phyloP scores from a whole-genome alignment of 106 monocot genomes.

The Acorus calamus region DNA sequence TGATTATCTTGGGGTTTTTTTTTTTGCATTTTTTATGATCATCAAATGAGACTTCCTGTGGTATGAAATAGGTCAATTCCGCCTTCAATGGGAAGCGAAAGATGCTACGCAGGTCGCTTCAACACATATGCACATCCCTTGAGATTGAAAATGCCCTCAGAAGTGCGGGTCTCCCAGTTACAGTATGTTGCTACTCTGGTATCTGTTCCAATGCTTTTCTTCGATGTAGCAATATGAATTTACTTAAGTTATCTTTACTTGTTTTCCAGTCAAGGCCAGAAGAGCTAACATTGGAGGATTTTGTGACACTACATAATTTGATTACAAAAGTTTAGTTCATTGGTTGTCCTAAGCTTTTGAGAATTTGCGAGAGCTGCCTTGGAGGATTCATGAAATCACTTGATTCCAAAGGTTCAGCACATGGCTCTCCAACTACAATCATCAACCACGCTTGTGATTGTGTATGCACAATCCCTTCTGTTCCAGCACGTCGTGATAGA shows the following conservation, averaged over 20 bases:
- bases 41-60: background rate
- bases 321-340: slow-evolving; percentile 21
- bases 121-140: slow-evolving; percentile 48
- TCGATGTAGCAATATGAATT: background rate
- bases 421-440: too few relatives aligned
- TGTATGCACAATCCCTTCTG: too few relatives aligned
- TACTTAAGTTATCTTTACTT: background rate
- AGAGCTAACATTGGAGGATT: slow-evolving; percentile 78
- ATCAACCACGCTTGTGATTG: too few relatives aligned
- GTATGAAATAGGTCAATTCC: slow-evolving; percentile 45
- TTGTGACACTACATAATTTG: slow-evolving; percentile 70
- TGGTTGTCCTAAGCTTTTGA: too few relatives aligned
- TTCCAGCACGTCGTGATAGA: too few relatives aligned
- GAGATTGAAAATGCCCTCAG: slow-evolving; percentile 71
- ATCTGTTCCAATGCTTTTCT: background rate
- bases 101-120: slow-evolving; percentile 78
- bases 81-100: slow-evolving; percentile 91
- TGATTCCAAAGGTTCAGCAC: too few relatives aligned
- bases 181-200: slow-evolving; percentile 35
- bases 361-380: too few relatives aligned
- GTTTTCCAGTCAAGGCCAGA: slow-evolving; percentile 65
- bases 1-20: too few relatives aligned
- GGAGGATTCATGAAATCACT: too few relatives aligned
- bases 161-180: slow-evolving; percentile 44
- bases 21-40: too few relatives aligned